Conservation (phyloP, 1,284 basidiomycete species). For the Malassezia sympodialis region DNA sequence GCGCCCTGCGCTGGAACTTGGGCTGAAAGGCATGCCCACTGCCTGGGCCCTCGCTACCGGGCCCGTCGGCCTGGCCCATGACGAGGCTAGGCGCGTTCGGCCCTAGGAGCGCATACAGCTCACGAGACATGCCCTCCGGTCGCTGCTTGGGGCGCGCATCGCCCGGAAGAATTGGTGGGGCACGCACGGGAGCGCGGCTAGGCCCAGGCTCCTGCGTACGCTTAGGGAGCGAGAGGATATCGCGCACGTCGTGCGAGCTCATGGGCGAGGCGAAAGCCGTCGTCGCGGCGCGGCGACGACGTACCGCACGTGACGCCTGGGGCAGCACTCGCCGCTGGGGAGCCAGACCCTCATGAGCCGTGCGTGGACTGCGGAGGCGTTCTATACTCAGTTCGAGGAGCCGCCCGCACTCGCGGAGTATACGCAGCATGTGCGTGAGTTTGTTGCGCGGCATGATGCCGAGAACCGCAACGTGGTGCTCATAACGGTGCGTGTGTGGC, state of each 20-base stretch:
- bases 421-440: conserved; percentile 46
- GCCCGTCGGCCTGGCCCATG: conserved; percentile 23
- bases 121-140: conserved; percentile 67
- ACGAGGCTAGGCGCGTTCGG: conserved; percentile 70
- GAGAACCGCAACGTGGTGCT: conserved; percentile 70
- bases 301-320: not conserved
- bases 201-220: conserved; percentile 3
- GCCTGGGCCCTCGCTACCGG: conserved; percentile 5
- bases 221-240: conserved; percentile 37
- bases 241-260: conserved; percentile 40
- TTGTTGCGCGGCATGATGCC: conserved; percentile 61
- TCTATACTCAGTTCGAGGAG: conserved; percentile 4
- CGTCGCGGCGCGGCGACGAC: not conserved
- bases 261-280: conserved; percentile 7
- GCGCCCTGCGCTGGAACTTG: conserved; percentile 72
- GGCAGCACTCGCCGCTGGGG: not conserved
- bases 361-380: conserved; percentile 15
- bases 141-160: conserved; percentile 9
- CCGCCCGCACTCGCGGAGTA: not conserved
- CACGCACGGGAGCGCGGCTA: conserved; percentile 4
- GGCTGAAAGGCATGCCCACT: conserved; percentile 56
- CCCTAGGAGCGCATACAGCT: conserved; percentile 86
- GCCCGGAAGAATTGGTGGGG: conserved; percentile 3
- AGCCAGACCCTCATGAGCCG: not conserved
- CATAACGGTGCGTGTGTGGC: conserved; percentile 72